A percentile compares a stretch with the other conserved stretches of the same genome.
Evolutionary conservation across 768 basidiomycete species (phyloP).

Genomic region (Solioccasus polychromus): DNA sequence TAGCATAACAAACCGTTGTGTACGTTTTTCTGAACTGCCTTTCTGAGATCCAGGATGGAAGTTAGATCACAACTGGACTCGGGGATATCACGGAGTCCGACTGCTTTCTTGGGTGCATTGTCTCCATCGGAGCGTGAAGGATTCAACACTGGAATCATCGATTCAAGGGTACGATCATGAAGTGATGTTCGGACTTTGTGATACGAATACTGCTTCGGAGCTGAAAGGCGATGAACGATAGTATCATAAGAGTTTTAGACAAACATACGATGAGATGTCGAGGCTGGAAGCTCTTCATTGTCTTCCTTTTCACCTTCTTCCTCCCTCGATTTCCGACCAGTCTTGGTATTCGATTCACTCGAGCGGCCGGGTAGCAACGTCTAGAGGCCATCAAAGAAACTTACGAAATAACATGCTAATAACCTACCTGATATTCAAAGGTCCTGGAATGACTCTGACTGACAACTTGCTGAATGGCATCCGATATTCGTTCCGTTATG

Average conservation of each 20-base stretch:
- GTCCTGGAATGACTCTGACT: constrained; percentile 62
- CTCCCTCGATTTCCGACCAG: constrained; percentile 39
- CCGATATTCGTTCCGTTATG: constrained; percentile 75
- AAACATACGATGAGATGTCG: constrained; percentile 24
- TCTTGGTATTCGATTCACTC: constrained; percentile 25
- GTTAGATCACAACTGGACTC: constrained; percentile 76
- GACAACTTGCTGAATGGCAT: constrained; percentile 67
- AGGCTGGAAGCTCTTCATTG: constrained; percentile 27
- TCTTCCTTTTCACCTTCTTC: constrained; percentile 32
- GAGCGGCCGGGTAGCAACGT: constrained; percentile 59
- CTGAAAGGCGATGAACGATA: constrained; percentile 10
- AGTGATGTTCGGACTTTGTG: constrained; percentile 91
- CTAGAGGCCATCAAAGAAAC: constrained; percentile 30
- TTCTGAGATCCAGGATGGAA: constrained; percentile 68
- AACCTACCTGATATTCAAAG: constrained; percentile 68
- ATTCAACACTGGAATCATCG: constrained; percentile 80
- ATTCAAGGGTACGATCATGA: constrained; percentile 87
- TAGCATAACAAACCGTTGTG: constrained; percentile 58
- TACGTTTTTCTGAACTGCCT: constrained; percentile 52
- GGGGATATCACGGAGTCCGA: constrained; percentile 51
- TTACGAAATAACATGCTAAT: neutral
- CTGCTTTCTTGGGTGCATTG: constrained; percentile 14
- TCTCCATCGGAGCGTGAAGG: constrained; percentile 42
- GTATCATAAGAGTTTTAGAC: neutral
- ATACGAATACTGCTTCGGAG: constrained; percentile 65